Evolutionary conservation across 75 land plant genomes (phyloP).

Genomic region (Gnetum montanum): DNA sequence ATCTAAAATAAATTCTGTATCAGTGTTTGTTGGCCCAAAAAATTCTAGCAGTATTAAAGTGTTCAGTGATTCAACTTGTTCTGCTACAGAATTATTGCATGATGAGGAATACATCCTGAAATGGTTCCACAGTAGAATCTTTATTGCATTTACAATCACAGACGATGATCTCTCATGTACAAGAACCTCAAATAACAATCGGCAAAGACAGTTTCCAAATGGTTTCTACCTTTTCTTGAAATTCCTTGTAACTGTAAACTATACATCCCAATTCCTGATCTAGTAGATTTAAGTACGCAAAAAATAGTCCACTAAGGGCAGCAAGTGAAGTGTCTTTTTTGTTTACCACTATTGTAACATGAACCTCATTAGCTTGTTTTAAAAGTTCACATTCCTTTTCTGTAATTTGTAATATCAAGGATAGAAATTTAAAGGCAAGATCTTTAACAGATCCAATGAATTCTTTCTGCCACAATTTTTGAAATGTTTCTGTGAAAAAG

Average conservation of each 20-base stretch:
- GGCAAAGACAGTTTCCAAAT: neutral
- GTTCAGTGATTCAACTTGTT: neutral
- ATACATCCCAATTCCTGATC: neutral
- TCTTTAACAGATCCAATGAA: too few species aligned
- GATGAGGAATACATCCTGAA: neutral
- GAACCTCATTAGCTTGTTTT: too few species aligned
- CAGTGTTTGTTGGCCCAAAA: too few species aligned
- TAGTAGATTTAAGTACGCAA: neutral
- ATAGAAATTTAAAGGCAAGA: too few species aligned
- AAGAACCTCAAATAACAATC: neutral
- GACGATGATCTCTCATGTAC: slow-evolving; percentile 2
- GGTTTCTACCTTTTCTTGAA: neutral
- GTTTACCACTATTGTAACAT: too few species aligned
- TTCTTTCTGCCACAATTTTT: too few species aligned
- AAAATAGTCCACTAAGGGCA: neutral
- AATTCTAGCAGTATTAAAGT: too few species aligned
- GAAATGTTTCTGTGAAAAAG: too few species aligned
- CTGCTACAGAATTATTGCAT: neutral
- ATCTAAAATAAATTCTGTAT: too few species aligned
- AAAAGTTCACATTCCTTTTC: too few species aligned
- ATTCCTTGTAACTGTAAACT: neutral
- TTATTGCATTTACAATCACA: neutral
- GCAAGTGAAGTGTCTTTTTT: neutral
- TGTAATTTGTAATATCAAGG: too few species aligned
- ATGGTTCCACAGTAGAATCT: neutral